A percentile compares a stretch with the other conserved stretches of the same genome.
Evolutionary conservation across 2,329 filamentous ascomycete species (phyloP).

Genomic region (Torrubiella hemipterigena): DNA sequence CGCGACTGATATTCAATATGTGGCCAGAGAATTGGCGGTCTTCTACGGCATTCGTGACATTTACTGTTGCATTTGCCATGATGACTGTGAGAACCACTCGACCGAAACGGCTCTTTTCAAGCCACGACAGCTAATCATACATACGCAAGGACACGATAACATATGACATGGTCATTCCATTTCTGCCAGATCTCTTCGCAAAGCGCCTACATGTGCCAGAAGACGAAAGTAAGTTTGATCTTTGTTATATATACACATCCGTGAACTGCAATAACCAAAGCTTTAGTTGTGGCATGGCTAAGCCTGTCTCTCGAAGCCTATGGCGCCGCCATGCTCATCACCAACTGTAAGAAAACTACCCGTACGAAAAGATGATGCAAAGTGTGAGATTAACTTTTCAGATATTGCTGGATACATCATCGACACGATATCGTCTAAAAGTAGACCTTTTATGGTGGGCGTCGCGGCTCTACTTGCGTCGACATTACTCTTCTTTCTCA

Average conservation of each 20-base stretch:
- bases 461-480: not conserved
- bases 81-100: not conserved
- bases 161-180: not conserved
- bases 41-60: conserved; percentile 5
- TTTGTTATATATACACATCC: too few species aligned
- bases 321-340: not conserved
- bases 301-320: not conserved
- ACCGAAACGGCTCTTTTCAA: not conserved
- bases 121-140: not conserved
- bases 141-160: not conserved
- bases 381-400: not conserved
- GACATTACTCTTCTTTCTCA: not conserved
- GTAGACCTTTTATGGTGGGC: not conserved
- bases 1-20: too few species aligned
- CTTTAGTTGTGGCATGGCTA: not conserved
- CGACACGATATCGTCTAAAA: not conserved
- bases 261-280: not conserved
- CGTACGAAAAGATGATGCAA: too few species aligned
- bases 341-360: too few species aligned
- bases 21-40: too few species aligned
- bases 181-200: not conserved
- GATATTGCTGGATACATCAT: not conserved
- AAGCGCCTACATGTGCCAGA: not conserved
- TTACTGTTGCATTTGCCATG: not conserved
- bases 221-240: not conserved